Conservation (phyloP, 2,329 filamentous ascomycete species). For the Camillea tinctor region DNA sequence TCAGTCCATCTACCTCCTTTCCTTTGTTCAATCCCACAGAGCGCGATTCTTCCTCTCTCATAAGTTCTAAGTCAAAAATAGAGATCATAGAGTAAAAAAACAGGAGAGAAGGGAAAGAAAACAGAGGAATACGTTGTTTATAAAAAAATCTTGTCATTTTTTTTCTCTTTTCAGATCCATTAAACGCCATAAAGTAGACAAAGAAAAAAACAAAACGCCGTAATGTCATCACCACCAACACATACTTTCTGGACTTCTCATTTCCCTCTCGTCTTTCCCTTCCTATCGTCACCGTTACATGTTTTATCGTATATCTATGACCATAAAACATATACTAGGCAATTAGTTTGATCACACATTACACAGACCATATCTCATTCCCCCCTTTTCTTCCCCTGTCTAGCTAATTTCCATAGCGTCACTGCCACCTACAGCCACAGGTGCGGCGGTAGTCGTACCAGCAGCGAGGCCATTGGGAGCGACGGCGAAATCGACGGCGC, state of each 20-base stretch:
- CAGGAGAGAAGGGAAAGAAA: background rate
- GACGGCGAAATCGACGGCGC: conserved; percentile 69
- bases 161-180: conserved; percentile 26
- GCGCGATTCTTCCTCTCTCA: too few species aligned
- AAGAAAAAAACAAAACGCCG: conserved; percentile 17
- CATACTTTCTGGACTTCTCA: background rate
- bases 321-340: background rate
- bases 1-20: too few species aligned
- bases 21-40: too few species aligned
- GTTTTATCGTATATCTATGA: background rate
- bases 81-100: background rate
- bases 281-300: background rate
- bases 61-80: too few species aligned
- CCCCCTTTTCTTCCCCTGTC: background rate
- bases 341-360: background rate
- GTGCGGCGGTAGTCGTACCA: background rate
- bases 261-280: background rate
- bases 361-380: background rate
- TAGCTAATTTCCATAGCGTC: conserved; percentile 37
- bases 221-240: background rate
- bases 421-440: conserved; percentile 12
- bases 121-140: background rate
- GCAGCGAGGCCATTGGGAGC: conserved; percentile 18
- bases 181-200: conserved; percentile 24
- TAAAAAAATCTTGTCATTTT: background rate